Percentiles rank a stretch among this genome's conserved stretches.
Conservation (phyloP, 2,329 filamentous ascomycete species). For the Botryosphaeria agaves region DNA sequence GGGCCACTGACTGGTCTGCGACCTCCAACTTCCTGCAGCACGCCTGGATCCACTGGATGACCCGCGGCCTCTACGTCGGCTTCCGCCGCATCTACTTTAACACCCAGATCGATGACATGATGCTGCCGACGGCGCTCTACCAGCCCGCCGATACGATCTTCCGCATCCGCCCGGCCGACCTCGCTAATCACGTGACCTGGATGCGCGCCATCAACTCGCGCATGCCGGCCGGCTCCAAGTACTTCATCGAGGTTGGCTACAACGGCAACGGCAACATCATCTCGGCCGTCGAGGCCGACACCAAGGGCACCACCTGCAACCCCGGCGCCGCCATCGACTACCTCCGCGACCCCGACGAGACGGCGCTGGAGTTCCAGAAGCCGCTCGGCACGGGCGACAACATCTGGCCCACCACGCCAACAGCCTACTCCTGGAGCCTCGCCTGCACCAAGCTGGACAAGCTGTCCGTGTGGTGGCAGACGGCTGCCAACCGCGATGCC, state of each 20-base stretch:
- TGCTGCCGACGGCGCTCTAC: slow-evolving; percentile 29
- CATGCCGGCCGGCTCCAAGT: slow-evolving; percentile 33
- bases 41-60: slow-evolving; percentile 45
- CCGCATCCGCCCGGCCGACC: slow-evolving; percentile 29
- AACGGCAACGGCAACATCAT: slow-evolving; percentile 39
- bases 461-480: slow-evolving; percentile 37
- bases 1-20: slow-evolving; percentile 33
- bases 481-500: slow-evolving; percentile 29
- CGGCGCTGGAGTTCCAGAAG: slow-evolving; percentile 29
- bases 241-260: slow-evolving; percentile 36
- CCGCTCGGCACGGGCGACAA: slow-evolving; percentile 18
- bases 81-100: slow-evolving; percentile 36
- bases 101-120: slow-evolving; percentile 46
- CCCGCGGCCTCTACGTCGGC: slow-evolving; percentile 39
- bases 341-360: no score
- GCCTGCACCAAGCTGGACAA: slow-evolving; percentile 32
- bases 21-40: slow-evolving; percentile 43
- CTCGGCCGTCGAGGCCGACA: slow-evolving; percentile 19
- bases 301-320: slow-evolving; percentile 11
- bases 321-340: slow-evolving; percentile 20
- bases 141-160: slow-evolving; percentile 29
- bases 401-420: slow-evolving; percentile 22
- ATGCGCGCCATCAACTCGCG: slow-evolving; percentile 24
- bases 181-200: slow-evolving; percentile 30
- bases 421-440: slow-evolving; percentile 30